Base-by-base conservation (phyloP, 2,329 filamentous ascomycete genomes). In the Alternaria brassicae region DNA sequence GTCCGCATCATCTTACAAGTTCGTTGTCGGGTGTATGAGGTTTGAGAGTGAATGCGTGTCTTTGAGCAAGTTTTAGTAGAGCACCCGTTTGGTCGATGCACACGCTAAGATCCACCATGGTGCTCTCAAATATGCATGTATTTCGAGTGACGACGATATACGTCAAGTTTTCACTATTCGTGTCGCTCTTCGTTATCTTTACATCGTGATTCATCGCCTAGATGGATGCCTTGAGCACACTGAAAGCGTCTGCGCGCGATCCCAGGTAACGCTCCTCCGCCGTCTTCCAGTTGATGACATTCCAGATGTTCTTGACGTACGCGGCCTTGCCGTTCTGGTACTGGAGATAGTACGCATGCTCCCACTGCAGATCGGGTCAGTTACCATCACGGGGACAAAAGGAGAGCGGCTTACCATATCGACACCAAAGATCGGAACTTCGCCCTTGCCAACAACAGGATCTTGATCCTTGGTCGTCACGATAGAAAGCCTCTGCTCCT, bases 341-440 rank as follows among this genome's bases (percentile, higher is more conserved):
- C 86, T 91, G 91, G 17, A 96, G 80, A 74, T 96, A 96, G 75
- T 96, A 96, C 0, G 92, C 92, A 81, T 96, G 92, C 81, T 96
- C 92, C 92, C 92, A 96, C 57, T 56, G 6, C 3, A 30, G 4
- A 4, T 36, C 13, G 8, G 3, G n/a, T 48, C n/a, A 48, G 44
- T 12, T 13, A n/a, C 13, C 3, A 15, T 13, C 10, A 23, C 7
- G 6, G 32, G 8, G 8, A 28, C 19, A 21, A 23, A 4, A 21
- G 21, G 30, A 32, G 15, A 36, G 41, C 9, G 6, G 36, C 53
- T 19, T 47, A 56, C 52, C 87, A 96, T 94, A 76, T 96, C 92
- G 2, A 96, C 83, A 0, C 91, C 92, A 40, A 93, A 83, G 19
- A 96, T 80, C 8, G 89, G 89, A n/a, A 86, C 84, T 65, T 88